Base-by-base conservation (phyloP, 208 protist genomes). In the Wallacemonas sp. region DNA sequence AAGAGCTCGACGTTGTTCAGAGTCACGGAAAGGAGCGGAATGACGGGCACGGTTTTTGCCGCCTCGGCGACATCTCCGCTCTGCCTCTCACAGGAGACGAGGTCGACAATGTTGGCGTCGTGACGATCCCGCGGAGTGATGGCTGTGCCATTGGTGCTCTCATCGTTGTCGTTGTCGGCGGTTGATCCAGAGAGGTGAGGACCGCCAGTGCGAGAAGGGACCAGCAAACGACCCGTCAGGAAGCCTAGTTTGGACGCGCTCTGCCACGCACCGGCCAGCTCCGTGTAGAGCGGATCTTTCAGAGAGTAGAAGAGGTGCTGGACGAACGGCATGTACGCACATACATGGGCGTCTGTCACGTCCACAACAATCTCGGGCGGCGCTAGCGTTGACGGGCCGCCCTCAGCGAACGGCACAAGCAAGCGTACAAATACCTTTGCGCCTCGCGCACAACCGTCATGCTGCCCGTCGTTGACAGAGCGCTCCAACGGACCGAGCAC, bases 1-100 rank as follows among this genome's bases (percentile, higher is more conserved):
- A 80, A 62, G 2, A 86, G 42, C 38, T 86, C 79, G 22, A 79
- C 63, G 17, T 57, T 44, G 30, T 24, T 36, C 32, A 81, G 46
- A 12, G 30, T 33, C 6, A 57, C 24, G 4, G 26, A 21, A 4
- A 57, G 50, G 1, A 17, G 12, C 50, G 50, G 50, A 30, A 53
- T 45, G n/a, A n/a, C n/a, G n/a, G n/a, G n/a, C n/a, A n/a, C n/a
- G n/a, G n/a, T n/a, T n/a, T n/a, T n/a, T n/a, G n/a, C n/a, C n/a
- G n/a, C n/a, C n/a, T n/a, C n/a, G n/a, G n/a, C n/a, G n/a, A n/a
- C n/a, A 15, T 17, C 30, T 65, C 37, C 30, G 42, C 19, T 5
- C 52, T n/a, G 42, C 9, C n/a, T 21, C 42, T 22, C 29, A 13
- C 39, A 39, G 24, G 15, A 30, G n/a, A 39, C 24, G 38, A 19